phyloP scores from a whole-genome alignment of 352 stramenopile species.

The Globisporangium megalacanthum region DNA sequence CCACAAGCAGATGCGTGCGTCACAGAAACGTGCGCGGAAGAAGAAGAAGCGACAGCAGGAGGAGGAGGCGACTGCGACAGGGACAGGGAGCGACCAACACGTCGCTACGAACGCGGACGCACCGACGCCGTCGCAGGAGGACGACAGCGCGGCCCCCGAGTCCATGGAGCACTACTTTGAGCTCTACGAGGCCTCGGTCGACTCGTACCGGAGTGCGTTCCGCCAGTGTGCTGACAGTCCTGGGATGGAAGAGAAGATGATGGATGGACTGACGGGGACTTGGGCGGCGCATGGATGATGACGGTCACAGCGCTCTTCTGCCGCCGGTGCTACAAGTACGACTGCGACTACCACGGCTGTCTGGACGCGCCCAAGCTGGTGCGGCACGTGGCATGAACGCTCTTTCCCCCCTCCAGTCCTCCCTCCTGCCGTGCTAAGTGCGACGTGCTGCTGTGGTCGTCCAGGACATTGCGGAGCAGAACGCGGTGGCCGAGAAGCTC shows the following conservation, averaged over 20 bases:
- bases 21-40: constrained; percentile 35
- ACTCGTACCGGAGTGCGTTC: constrained; percentile 65
- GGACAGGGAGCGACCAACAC: constrained; percentile 7
- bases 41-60: constrained; percentile 16
- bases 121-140: neutral
- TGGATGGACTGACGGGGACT: neutral
- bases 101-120: neutral
- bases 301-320: constrained; percentile 57
- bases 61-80: constrained; percentile 13
- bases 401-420: neutral
- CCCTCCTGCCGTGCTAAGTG: neutral
- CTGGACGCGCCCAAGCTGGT: constrained; percentile 53
- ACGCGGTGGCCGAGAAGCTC: constrained; percentile 37
- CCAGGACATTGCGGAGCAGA: constrained; percentile 57
- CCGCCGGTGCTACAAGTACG: constrained; percentile 76
- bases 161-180: constrained; percentile 37
- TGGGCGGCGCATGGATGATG: neutral
- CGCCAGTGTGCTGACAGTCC: neutral
- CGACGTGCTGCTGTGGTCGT: neutral
- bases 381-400: neutral
- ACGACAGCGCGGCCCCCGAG: constrained; percentile 10
- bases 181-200: constrained; percentile 48
- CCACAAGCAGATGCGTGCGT: constrained; percentile 43
- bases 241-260: neutral
- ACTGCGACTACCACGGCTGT: constrained; percentile 80